Conservation (phyloP, 192 early-diverging fungal genomes). For the Entomortierella lignicola region DNA sequence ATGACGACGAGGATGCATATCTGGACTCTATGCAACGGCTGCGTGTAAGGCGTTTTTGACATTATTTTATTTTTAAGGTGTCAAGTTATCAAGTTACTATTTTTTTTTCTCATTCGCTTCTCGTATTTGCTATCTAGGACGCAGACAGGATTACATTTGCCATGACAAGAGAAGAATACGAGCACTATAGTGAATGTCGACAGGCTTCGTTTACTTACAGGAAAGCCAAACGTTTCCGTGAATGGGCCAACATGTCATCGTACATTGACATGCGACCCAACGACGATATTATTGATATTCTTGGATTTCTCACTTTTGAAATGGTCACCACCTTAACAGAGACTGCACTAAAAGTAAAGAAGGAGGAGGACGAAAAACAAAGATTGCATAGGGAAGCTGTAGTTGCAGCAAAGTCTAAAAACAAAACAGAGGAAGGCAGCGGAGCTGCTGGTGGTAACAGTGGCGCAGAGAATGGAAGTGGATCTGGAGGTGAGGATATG, state of each 20-base stretch:
- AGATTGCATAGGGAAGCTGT: slow-evolving; percentile 58
- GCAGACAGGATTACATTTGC: slow-evolving; percentile 93
- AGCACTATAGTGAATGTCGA: slow-evolving; percentile 98
- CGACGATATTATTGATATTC: slow-evolving; percentile 95
- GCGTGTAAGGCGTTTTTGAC: slow-evolving; percentile 60
- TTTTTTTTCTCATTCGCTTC: slow-evolving; percentile 4
- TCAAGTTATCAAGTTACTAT: too few species aligned
- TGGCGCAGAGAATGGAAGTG: slow-evolving; percentile 14
- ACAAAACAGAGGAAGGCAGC: slow-evolving; percentile 4
- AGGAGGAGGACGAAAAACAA: slow-evolving; percentile 57
- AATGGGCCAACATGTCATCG: slow-evolving; percentile 93
- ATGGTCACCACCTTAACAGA: slow-evolving; percentile 94
- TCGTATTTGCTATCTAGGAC: slow-evolving; percentile 53
- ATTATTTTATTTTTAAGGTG: too few species aligned
- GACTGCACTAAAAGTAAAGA: slow-evolving; percentile 82
- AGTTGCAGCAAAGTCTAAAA: slow-evolving; percentile 45
- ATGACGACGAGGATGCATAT: slow-evolving; percentile 92
- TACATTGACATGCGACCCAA: slow-evolving; percentile 92
- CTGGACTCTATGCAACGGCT: slow-evolving; percentile 89
- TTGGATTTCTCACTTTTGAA: slow-evolving; percentile 96
- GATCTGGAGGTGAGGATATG: slow-evolving; percentile 36
- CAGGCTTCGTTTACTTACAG: slow-evolving; percentile 98
- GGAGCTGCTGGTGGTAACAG: too few species aligned
- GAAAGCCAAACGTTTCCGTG: slow-evolving; percentile 91
- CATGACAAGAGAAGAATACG: slow-evolving; percentile 99